phyloP scores from a whole-genome alignment of 805 yeast genomes.

The Candida boidinii region DNA sequence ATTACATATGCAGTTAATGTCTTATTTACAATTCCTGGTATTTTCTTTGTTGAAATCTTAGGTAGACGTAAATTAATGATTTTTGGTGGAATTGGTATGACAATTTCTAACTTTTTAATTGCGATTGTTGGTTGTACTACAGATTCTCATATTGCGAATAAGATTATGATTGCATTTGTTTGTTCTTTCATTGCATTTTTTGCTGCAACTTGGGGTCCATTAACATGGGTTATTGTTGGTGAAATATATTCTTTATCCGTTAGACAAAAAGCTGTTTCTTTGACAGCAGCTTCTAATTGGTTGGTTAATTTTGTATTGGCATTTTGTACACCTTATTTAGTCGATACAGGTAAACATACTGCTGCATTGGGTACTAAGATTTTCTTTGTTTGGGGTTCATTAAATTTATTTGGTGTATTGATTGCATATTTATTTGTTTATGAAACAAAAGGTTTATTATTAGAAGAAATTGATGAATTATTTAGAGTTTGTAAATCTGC shows the following conservation, averaged over 20 bases:
- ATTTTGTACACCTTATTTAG: slow-evolving; percentile 63
- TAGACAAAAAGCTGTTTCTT: slow-evolving; percentile 68
- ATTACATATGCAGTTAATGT: slow-evolving; percentile 81
- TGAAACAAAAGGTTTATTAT: slow-evolving; percentile 71
- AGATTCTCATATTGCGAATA: slow-evolving; percentile 38
- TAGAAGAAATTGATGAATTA: slow-evolving; percentile 77
- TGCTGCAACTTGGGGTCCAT: slow-evolving; percentile 81
- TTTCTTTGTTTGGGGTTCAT: slow-evolving; percentile 75
- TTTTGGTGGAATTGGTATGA: slow-evolving; percentile 74
- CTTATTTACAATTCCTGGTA: slow-evolving; percentile 74
- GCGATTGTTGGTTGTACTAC: slow-evolving; percentile 53
- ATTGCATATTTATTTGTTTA: slow-evolving; percentile 61
- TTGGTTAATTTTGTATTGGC: slow-evolving; percentile 70
- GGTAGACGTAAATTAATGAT: slow-evolving; percentile 71
- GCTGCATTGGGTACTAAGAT: slow-evolving; percentile 64
- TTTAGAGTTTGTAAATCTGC: slow-evolving; percentile 55
- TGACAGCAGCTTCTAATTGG: slow-evolving; percentile 78
- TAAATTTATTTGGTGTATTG: slow-evolving; percentile 49
- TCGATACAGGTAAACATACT: slow-evolving; percentile 60
- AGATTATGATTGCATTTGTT: slow-evolving; percentile 53
- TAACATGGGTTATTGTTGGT: slow-evolving; percentile 63
- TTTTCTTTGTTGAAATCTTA: slow-evolving; percentile 63
- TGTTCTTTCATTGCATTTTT: slow-evolving; percentile 69
- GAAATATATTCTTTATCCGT: slow-evolving; percentile 64
- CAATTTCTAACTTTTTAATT: slow-evolving; percentile 54